Base-by-base conservation (phyloP, 2,329 filamentous ascomycete genomes). In the Elsinoe fawcettii region DNA sequence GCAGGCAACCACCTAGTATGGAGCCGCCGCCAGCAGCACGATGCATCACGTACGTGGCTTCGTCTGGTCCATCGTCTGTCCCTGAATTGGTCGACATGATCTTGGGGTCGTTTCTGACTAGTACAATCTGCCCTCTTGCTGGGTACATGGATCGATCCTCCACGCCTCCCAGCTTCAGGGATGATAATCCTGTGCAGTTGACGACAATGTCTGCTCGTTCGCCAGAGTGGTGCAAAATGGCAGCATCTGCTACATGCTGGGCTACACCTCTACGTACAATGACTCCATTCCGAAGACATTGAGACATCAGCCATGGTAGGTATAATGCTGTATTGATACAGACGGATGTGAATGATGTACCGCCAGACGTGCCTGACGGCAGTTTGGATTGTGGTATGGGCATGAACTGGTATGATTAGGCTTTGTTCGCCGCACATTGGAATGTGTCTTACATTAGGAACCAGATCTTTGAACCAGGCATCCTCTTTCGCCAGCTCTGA, bases 251-350 rank as follows among this genome's bases (percentile, higher is more conserved):
- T 59, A 97, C 80, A 69, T 96, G 87, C n/a, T 74, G 71, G 47
- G 75, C 67, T 22, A 74, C 67, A 41, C 70, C 73, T 27, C 75
- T 68, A 34, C 70, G 72, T 60, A 78, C 49, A 1, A 82, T 75
- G 5, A 88, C 86, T 25, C 89, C 88, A 58, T 83, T 81, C 64
- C 82, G 83, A 25, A 87, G 77, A 69, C 89, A 95, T 73, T 93
- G 85, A 0, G 88, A 87, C 0, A 88, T 76, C 0, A 97, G 83
- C 83, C 88, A 96, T 3, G 88, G 83, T 1, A 96, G 82, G 72
- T 96, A 97, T 58, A 96, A 73, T 41, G 87, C 83, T 0, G 88
- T 88, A 73, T 97, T 96, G 70, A 96, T 92, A 73, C 91, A 96
- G 39, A 96, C 85, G 1, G 88, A 92, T 6, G 82, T 89, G 70